Conservation (phyloP, 805 yeast species). For the Monosporozyma solicola region DNA sequence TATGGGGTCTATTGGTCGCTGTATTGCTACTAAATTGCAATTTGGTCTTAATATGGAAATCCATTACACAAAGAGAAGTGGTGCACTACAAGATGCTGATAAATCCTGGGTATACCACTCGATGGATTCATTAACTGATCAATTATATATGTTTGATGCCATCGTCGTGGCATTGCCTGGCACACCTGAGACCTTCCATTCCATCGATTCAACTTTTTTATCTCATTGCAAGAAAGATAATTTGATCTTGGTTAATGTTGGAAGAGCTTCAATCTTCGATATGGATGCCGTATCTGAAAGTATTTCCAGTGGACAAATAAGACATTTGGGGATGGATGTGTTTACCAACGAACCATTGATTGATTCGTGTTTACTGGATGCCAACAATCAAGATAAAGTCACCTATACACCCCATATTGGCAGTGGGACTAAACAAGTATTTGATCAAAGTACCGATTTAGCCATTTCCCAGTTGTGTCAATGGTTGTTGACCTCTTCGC, state of each 20-base stretch:
- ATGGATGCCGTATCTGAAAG: slow-evolving; percentile 42
- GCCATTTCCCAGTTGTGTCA: slow-evolving; percentile 6
- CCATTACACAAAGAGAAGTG: slow-evolving; percentile 44
- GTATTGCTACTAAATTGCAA: slow-evolving; percentile 40
- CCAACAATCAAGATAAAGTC: slow-evolving; percentile 25
- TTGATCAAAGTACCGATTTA: slow-evolving; percentile 34
- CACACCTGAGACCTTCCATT: slow-evolving; percentile 41
- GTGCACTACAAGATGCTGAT: slow-evolving; percentile 12
- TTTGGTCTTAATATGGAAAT: slow-evolving; percentile 49
- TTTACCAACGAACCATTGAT: slow-evolving; percentile 46
- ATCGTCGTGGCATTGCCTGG: slow-evolving; percentile 52
- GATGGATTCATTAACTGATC: slow-evolving; percentile 22
- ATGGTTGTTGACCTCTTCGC: slow-evolving; percentile 5
- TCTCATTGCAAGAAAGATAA: slow-evolving; percentile 15
- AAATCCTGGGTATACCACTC: slow-evolving; percentile 31
- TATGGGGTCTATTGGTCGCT: slow-evolving; percentile 52
- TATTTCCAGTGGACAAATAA: slow-evolving; percentile 35
- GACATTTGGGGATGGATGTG: slow-evolving; percentile 55
- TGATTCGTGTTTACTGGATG: slow-evolving; percentile 12
- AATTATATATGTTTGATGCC: slow-evolving; percentile 38
- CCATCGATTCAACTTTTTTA: slow-evolving; percentile 38
- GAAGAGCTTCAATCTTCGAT: slow-evolving; percentile 49
- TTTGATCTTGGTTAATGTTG: slow-evolving; percentile 42
- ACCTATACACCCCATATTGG: slow-evolving; percentile 56
- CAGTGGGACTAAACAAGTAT: slow-evolving; percentile 43